Base-by-base conservation (phyloP, 2,329 filamentous ascomycete genomes). In the Trichoderma guizhouense region DNA sequence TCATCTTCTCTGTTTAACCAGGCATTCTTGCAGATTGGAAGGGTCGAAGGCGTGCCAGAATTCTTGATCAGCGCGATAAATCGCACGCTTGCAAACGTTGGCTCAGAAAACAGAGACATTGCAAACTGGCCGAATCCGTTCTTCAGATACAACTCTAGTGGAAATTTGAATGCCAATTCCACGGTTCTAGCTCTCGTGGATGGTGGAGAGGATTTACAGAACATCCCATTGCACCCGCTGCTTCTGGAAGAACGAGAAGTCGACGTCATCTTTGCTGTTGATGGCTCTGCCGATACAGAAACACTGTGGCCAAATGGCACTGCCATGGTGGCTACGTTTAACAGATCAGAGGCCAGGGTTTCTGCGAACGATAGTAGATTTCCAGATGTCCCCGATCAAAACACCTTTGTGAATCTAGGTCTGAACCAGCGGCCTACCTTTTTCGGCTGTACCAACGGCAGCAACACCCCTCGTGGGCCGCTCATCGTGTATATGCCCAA, bases 401-500 rank as follows among this genome's bases (percentile, higher is more conserved):
- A 94, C 81, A 94, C 93, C 0, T 93, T 96, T 78, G 84, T 95
- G 74, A 94, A 94, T 79, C 84, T 93, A 0, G 91, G 91, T 4
- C 57, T 95, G 7, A 95, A 94, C 84, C 87, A 85, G 72, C 86
- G 86, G 5, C 93, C 93, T 0, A 91, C 91, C 1, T 95, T 96
- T 85, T 96, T 96, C 78, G 93, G 93, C 58, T 96, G 93, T 81
- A 62, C 12, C 15, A 83, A 93, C 34, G 21, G 39, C 3, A 73
- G 62, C 24, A n/a, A 32, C 26, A 70, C 66, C 12, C 61, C 69
- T 15, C 61, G 79, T 0, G 81, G 85, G 0, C 92, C 93, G 0
- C 80, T 97, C 1, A 84, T 97, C 64, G 91, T 97, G 71, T 98
- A 97, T 83, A 78, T 97, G 14, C 93, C 94, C 72, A 97, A 96